Evolutionary conservation across 139 green algal genomes (phyloP).

Genomic region (Picochlorum sp.): DNA sequence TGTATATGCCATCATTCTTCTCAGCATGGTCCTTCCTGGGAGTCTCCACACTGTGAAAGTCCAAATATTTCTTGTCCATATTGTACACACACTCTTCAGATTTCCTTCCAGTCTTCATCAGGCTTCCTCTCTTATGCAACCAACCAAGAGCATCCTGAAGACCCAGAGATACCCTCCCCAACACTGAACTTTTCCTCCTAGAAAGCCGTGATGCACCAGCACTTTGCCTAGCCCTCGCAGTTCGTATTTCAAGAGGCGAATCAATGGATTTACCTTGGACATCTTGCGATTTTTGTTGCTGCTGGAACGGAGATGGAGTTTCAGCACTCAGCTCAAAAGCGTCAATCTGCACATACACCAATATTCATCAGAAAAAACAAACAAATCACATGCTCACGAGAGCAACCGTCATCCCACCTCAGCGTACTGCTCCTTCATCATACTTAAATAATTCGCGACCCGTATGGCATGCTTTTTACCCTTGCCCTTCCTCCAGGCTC

Average conservation of each 20-base stretch:
- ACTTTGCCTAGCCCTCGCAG: not conserved
- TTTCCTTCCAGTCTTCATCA: not conserved
- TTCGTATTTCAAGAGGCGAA: constrained; percentile 1
- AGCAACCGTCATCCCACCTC: not conserved
- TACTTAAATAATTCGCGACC: not conserved
- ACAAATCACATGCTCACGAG: no score
- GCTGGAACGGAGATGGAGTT: constrained; percentile 17
- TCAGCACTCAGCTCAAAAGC: constrained; percentile 47
- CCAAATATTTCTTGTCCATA: not conserved
- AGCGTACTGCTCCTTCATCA: not conserved
- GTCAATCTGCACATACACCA: constrained; percentile 34
- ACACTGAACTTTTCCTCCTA: not conserved
- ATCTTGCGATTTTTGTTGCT: not conserved
- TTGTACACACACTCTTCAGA: not conserved
- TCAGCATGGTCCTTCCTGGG: no score
- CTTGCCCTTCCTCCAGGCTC: not conserved
- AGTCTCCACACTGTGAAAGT: no score
- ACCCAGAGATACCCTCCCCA: not conserved
- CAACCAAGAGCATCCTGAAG: constrained; percentile 5
- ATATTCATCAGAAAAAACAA: no score
- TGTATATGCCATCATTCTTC: not conserved
- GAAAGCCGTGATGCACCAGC: not conserved
- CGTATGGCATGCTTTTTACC: not conserved
- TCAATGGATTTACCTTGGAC: no score
- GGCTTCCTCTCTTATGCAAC: not conserved